Evolutionary conservation across 306 rosid species (phyloP), one percentile per base, ranked within the genome.

Genomic region (Pterocarpus macrocarpus): DNA sequence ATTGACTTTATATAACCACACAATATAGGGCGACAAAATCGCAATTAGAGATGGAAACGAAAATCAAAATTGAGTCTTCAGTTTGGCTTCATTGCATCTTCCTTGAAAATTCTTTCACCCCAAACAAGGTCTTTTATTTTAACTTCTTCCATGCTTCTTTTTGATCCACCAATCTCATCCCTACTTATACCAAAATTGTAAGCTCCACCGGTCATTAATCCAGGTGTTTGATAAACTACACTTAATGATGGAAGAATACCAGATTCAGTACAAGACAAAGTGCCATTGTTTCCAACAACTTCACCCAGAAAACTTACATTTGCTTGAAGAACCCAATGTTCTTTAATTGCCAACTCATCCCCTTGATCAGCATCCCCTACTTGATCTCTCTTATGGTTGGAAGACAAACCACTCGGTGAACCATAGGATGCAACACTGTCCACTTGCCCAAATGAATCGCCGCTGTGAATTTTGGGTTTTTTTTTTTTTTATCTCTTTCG

Each of bases 391-490:
- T 64, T 34, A 64, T 5, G 2, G 35, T 44, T 69, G 22, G 36
- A 43, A 49, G 41, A 39, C 58, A 63, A 61, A 61, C 71, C 77
- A 69, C 68, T 41, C 36, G 52, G 65, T 36, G 79, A 22, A 32
- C 72, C 59, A 52, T 28, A 32, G 15, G 22, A 76, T n/a, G 11
- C 50, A 30, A 33, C 47, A 32, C 7, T 11, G 43, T 76, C 11
- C 14, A 69, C 55, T 32, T 71, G 4, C 63, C 17, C 9, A 12
- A 2, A 59, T 69, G 28, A 47, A 2, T 17, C 47, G 28, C 28
- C 28, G 28, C 28, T 22, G 28, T 22, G 28, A 22, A 22, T 22
- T 22, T 22, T 22, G 28, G 28, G 0, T 22, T 22, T 1, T 22
- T 22, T 22, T 22, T 22, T 22, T 22, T 22, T 22, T 22, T 22